Base-by-base conservation (phyloP, 31 red algal species). In the Odonthalia washingtoniensis region DNA sequence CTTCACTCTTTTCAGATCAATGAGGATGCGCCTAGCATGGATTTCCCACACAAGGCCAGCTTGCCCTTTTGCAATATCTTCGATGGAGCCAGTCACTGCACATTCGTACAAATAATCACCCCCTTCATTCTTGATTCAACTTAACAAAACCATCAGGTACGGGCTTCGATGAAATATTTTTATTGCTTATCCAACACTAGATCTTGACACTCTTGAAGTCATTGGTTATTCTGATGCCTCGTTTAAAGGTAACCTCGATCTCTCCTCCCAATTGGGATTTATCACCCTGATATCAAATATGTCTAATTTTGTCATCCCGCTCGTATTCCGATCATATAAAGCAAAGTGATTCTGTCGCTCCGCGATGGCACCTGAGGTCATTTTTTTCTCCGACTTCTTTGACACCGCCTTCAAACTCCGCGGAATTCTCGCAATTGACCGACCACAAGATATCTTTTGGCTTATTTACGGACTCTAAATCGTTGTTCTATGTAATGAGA, bases 341-440 rank as follows among this genome's bases (percentile, higher is more conserved):
- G 46, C 82, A 0, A 17, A 37, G 0, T 1, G 82, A 33, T 27
- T 85, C 1, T 62, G 46, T 28, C 40, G 82, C 4, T 85, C 82
- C 17, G 67, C 68, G n/a, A 85, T 85, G 82, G 82, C 67, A 36
- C 43, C 67, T 28, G 82, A 74, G 31, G 82, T 70, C 9, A 85
- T 72, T 74, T 41, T 69, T 67, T 85, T 85, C 82, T 74, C 67
- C 40, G 82, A 74, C 41, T n/a, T 85, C 2, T 85, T 85, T 35
- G 82, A 85, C 40, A 1, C 2, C n/a, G 32, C 67, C 1, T 1
- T 35, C 6, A 46, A 26, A 17, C 38, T 72, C 82, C 0, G 16
- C 33, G 1, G 42, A 85, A n/a, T 3, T 85, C 6, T 24, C 28
- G 5, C 3, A 4, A 0, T 31, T 85, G 12, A 5, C 33, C 1